Evolutionary conservation across 345 rosid genomes (phyloP), one percentile per base, ranked within the genome.

Genomic region (Rhizophora mangle): DNA sequence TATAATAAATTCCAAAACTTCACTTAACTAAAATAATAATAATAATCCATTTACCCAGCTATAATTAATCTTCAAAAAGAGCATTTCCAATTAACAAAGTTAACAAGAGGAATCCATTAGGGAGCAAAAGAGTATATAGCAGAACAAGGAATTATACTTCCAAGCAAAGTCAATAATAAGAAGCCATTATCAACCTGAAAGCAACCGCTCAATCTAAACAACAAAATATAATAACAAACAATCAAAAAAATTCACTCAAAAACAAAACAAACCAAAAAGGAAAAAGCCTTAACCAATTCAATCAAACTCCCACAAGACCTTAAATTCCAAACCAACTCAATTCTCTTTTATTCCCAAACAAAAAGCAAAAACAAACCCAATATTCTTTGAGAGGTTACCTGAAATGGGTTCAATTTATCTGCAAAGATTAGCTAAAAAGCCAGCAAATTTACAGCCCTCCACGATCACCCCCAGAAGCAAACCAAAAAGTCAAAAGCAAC

Each of bases 341-440:
- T 3, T 31, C 37, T 37, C 39, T 27, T 26, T 9, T 47, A 31
- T 22, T 15, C 49, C 15, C 46, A 10, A 24, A 24, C 18, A 24
- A 21, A 21, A 56, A 24, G 1, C 24, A 24, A 24, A 0, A 56
- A 9, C 16, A 56, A 56, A 24, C 0, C 31, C 31, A 70, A 54
- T 18, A 70, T 9, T 31, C 53, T 67, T 67, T 51, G 27, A 61
- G 27, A 53, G 27, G 5, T 61, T 53, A 54, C 67, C 62, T 26
- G 27, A 53, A 61, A 15, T 59, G 49, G 34, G 21, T 69, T 18
- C 49, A 15, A 43, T 43, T 43, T 43, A 43, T 43, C 49, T 43
- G 49, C 46, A 46, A 46, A 29, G n/a, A 18, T n/a, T 16, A 64
- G 9, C n/a, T 29, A 52, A 30, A 54, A 66, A 54, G 39, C 26